Conservation (phyloP, 495 filamentous ascomycete genomes). For the Pyrenopolyporus hunteri region DNA sequence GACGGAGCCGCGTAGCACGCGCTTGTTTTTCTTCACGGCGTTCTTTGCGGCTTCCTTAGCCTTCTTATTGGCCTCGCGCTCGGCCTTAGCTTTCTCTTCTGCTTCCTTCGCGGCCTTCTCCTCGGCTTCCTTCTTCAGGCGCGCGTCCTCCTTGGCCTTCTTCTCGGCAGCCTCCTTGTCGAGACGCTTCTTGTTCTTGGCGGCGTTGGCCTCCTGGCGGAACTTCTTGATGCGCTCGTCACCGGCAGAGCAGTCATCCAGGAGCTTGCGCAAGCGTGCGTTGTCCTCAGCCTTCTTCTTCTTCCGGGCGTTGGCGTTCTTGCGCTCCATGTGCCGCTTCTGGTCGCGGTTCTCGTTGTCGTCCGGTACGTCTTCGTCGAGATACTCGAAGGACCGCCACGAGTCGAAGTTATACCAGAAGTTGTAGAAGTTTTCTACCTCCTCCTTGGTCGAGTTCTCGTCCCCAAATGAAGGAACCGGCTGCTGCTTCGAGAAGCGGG, state of each 20-base stretch:
- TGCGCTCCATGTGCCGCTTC: conserved; percentile 95
- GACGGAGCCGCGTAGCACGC: conserved; percentile 85
- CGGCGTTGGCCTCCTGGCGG: conserved; percentile 84
- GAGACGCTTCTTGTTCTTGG: conserved; percentile 89
- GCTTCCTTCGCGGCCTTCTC: conserved; percentile 78
- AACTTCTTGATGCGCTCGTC: conserved; percentile 98
- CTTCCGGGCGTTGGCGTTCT: conserved; percentile 95
- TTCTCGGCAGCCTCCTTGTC: conserved; percentile 93
- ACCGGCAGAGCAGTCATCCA: conserved; percentile 79
- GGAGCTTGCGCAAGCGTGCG: conserved; percentile 81
- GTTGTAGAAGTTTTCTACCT: conserved; percentile 96
- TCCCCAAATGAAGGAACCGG: conserved; percentile 86
- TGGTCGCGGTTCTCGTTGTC: conserved; percentile 99
- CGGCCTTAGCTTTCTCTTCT: conserved; percentile 82
- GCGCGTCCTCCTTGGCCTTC: conserved; percentile 78
- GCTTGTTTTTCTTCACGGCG: conserved; percentile 99
- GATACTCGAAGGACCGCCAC: conserved; percentile 97
- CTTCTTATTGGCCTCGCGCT: conserved; percentile 88
- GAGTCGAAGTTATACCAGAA: conserved; percentile 99
- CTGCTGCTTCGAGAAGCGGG: conserved; percentile 86
- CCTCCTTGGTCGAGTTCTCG: conserved; percentile 82
- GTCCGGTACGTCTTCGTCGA: conserved; percentile 97
- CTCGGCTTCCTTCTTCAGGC: conserved; percentile 76
- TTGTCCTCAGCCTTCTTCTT: conserved; percentile 99
- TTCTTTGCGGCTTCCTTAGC: conserved; percentile 98